Evolutionary conservation across 495 filamentous ascomycete species (phyloP), one percentile per base, ranked within the genome.

Genomic region (Xylaria sp.): DNA sequence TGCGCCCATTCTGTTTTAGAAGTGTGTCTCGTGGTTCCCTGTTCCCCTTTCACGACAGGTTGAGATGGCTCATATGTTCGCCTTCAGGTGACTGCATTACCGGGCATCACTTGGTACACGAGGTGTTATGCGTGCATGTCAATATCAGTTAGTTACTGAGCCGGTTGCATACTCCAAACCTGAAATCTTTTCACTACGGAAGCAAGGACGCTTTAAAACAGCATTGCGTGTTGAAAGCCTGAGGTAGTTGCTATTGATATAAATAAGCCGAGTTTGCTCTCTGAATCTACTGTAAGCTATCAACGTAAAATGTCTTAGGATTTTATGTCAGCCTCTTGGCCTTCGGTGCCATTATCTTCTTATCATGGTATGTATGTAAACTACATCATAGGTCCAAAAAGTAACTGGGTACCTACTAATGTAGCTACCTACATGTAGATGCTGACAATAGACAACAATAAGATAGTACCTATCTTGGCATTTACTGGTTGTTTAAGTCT

Each of bases 21-120:
- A 62, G 37, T 62, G 59, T 62, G 59, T 43, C 59, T 62, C 59
- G 37, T 62, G 59, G 59, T 8, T 62, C 59, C n/a, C n/a, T 17
- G 59, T 62, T 35, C 17, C 57, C 5, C 37, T 62, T 43, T 43
- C 35, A 40, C 35, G 29, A 26, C 35, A 62, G 59, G 12, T 26
- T 26, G 41, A 41, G 59, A 46, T 64, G 41, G 24, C 5, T 46
- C 40, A 44, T 46, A 44, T 64, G 61, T 33, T 64, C 41, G 41
- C 17, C 46, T 66, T 50, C 64, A 67, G 64, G 41, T 67, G 64
- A 67, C 48, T 53, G 48, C 15, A 40, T 55, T 55, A 11, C n/a
- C 48, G 12, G 4, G 35, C 21, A 11, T 43, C 14, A 67, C 35
- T 43, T 43, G 64, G 64, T 21, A n/a, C 64, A 53, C 48, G 64